These are phyloP conservation scores for Ophiocordyceps australis DNA, from an alignment of 2,329 filamentous ascomycete genomes.

Conservation along the genomic window DNA sequence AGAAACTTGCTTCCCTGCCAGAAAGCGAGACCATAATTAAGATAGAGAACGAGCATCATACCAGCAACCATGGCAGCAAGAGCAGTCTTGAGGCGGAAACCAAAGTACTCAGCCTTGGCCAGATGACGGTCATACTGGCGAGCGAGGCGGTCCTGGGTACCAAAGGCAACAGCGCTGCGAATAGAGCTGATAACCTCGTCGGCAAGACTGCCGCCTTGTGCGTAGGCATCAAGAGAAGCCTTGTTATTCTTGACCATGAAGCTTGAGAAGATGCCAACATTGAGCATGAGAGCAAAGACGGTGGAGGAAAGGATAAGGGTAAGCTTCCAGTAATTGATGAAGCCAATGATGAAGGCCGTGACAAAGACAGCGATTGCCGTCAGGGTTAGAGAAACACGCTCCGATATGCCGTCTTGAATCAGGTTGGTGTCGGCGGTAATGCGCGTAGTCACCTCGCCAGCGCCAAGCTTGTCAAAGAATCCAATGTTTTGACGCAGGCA, in stretches of 20 bases:
- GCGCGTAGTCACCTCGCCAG: constrained; percentile 83
- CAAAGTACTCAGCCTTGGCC: constrained; percentile 52
- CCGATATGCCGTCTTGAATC: constrained; percentile 83
- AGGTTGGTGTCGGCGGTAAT: constrained; percentile 90
- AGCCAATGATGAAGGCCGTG: constrained; percentile 78
- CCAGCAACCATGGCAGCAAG: constrained; percentile 64
- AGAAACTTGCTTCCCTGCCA: constrained; percentile 73
- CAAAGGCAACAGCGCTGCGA: constrained; percentile 81
- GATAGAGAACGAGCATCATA: constrained; percentile 70
- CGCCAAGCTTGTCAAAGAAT: constrained; percentile 83
- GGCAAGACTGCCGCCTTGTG: constrained; percentile 68
- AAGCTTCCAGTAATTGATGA: constrained; percentile 82
- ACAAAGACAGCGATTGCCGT: constrained; percentile 67
- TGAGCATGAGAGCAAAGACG: constrained; percentile 58
- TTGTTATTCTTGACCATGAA: constrained; percentile 74
- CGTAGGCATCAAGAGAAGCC: constrained; percentile 60
- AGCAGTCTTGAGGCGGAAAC: constrained; percentile 55
- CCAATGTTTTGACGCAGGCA: constrained; percentile 80
- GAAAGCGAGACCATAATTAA: constrained; percentile 77
- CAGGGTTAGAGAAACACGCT: constrained; percentile 68
- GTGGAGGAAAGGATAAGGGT: constrained; percentile 75
- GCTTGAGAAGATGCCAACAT: constrained; percentile 55
- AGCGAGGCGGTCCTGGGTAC: constrained; percentile 83
- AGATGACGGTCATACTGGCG: constrained; percentile 69
- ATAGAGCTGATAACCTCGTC: constrained; percentile 93